These are phyloP conservation scores for Neurospora discreta DNA, from an alignment of 495 filamentous ascomycete species.

Conservation along the genomic window DNA sequence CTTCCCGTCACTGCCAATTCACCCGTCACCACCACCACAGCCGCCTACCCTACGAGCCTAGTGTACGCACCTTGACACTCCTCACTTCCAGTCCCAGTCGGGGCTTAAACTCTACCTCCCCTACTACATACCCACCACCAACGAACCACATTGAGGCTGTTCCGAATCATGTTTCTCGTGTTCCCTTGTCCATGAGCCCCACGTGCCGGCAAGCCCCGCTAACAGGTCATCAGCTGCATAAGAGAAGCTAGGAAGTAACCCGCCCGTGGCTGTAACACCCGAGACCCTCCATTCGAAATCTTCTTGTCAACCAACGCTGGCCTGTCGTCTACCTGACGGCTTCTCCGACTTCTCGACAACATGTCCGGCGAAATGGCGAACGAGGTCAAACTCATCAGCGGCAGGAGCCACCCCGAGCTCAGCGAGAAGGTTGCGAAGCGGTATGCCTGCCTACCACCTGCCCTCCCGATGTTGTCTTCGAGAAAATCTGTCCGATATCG, in stretches of 20 bases:
- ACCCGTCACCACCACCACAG: constrained; percentile 3
- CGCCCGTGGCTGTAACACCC: not conserved
- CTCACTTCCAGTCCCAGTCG: not conserved
- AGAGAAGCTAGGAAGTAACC: constrained; percentile 10
- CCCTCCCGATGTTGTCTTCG: not conserved
- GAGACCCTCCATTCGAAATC: constrained; percentile 2
- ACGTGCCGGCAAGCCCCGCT: constrained; percentile 13
- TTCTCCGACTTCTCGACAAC: constrained; percentile 8
- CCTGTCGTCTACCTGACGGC: constrained; percentile 11
- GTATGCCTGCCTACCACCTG: constrained; percentile 36
- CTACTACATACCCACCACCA: not conserved
- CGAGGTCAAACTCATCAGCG: constrained; percentile 92
- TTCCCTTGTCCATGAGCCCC: constrained; percentile 1
- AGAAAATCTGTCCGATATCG: not conserved
- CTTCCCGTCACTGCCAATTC: not conserved
- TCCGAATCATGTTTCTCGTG: not conserved
- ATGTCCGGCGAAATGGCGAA: constrained; percentile 51
- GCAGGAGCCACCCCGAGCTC: constrained; percentile 88
- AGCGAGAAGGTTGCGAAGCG: constrained; percentile 83
- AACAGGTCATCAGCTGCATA: constrained; percentile 12
- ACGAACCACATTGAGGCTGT: not conserved
- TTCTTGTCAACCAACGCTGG: constrained; percentile 3
- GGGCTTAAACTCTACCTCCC: not conserved
- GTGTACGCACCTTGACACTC: not conserved
- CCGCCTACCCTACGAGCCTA: not conserved